Evolutionary conservation across 2,329 filamentous ascomycete genomes (phyloP).

Genomic region (Talaromyces sp.): DNA sequence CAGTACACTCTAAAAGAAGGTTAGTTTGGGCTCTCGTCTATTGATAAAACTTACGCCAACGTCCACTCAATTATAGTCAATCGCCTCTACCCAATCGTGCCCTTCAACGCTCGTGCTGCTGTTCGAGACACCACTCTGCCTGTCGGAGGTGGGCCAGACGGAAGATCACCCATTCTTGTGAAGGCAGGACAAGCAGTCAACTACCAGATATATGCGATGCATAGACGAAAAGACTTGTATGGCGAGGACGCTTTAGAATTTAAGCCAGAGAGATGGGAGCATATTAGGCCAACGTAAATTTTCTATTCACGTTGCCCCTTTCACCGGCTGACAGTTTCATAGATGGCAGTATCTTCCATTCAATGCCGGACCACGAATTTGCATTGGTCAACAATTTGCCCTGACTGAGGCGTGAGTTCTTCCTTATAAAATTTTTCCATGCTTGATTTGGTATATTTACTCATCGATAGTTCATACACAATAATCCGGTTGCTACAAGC

Average conservation of each 20-base stretch:
- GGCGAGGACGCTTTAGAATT: slow-evolving; percentile 43
- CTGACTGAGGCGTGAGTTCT: neutral
- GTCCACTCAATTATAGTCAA: neutral
- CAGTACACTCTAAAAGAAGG: slow-evolving; percentile 28
- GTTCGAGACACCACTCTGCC: slow-evolving; percentile 17
- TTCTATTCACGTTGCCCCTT: neutral
- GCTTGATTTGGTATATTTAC: neutral
- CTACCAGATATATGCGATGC: slow-evolving; percentile 68
- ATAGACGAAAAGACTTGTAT: slow-evolving; percentile 56
- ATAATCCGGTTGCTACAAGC: neutral
- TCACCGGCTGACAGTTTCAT: neutral
- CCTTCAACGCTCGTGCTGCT: slow-evolving; percentile 44
- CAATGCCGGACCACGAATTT: slow-evolving; percentile 23
- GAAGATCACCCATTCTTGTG: slow-evolving; percentile 56
- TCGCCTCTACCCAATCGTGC: slow-evolving; percentile 50
- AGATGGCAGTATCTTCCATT: slow-evolving; percentile 36
- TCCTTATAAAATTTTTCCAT: neutral
- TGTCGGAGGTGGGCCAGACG: slow-evolving; percentile 15
- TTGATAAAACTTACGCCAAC: neutral
- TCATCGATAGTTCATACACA: neutral
- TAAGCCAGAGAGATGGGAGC: slow-evolving; percentile 45
- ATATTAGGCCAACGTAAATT: slow-evolving; percentile 38
- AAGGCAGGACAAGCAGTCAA: slow-evolving; percentile 60
- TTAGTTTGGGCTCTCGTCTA: slow-evolving; percentile 16
- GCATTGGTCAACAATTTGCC: slow-evolving; percentile 18